Base-by-base conservation (phyloP, 306 rosid genomes). In the Argentina anserina region DNA sequence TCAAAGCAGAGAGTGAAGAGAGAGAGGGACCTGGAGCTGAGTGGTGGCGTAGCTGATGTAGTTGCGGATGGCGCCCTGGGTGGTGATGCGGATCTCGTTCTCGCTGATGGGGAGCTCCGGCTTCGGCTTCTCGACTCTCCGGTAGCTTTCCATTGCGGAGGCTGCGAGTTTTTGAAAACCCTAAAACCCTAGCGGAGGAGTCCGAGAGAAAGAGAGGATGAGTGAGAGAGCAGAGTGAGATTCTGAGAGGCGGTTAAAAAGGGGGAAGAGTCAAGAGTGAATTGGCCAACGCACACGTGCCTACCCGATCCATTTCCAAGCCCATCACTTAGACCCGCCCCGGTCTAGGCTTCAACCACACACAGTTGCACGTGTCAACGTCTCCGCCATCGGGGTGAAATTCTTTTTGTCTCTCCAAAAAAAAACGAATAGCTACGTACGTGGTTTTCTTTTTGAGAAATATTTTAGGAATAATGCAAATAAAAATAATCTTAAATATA, bases 21-120 rank as follows among this genome's bases (percentile, higher is more conserved):
- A 13, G n/a, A 67, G 12, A 18, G 6, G 40, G 1, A 90, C 97
- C 97, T 90, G 96, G 17, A 93, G 97, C 67, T 90, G 94, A n/a
- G 97, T 83, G 71, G 90, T 77, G 55, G 98, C 98, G 74, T 93
- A 93, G 72, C 92, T 90, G 93, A 93, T 93, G 84, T 93, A 90
- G 96, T 93, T 93, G 31, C 98, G 83, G 77, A 93, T 93, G 42
- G 91, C 97, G 73, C 98, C 98, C 73, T 93, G 98, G 21, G 96
- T 85, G 6, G 98, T 93, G 92, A 93, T 90, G 25, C 98, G 86
- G 89, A 91, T 88, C 87, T 91, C 97, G 69, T 91, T 91, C 77
- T 84, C 95, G 74, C 84, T 88, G 83, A 93, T 89, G 28, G 98
- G 97, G 41, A 87, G 80, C 47, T 90, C 97, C 1, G 87, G 92